Percentiles rank a stretch among this genome's conserved stretches.
phyloP scores from a whole-genome alignment of 2,329 filamentous ascomycete species.

The Verticillium dahliae region DNA sequence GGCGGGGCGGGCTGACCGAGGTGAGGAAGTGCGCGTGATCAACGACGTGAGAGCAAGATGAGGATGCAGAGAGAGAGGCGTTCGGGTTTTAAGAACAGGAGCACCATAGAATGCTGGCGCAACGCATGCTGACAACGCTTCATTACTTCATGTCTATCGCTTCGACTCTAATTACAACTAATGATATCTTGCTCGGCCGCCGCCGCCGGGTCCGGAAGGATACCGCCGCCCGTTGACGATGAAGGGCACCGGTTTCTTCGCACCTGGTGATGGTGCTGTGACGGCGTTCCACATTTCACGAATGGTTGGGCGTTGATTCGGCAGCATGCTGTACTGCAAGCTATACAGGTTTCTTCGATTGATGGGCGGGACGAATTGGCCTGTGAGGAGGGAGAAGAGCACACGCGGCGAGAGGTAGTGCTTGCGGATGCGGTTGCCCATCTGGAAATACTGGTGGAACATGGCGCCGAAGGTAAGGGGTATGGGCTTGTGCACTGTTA shows the following conservation, averaged over 20 bases:
- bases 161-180: conserved; percentile 1
- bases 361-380: conserved; percentile 90
- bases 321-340: conserved; percentile 96
- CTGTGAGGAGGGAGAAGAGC: conserved; percentile 79
- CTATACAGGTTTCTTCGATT: conserved; percentile 93
- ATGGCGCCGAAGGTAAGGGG: conserved; percentile 87
- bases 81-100: too few species aligned
- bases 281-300: conserved; percentile 78
- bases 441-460: conserved; percentile 96
- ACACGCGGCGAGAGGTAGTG: conserved; percentile 91
- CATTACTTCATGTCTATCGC: not conserved
- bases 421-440: conserved; percentile 84
- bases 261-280: conserved; percentile 38
- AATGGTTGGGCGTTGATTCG: conserved; percentile 71
- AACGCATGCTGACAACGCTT: not conserved
- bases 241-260: conserved; percentile 35
- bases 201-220: conserved; percentile 7
- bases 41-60: not conserved
- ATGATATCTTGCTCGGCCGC: conserved; percentile 12
- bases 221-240: conserved; percentile 21
- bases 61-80: too few species aligned
- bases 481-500: conserved; percentile 55
- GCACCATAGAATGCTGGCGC: not conserved
- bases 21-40: not conserved
- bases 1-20: too few species aligned